These are phyloP conservation scores for Epichloe festucae DNA, from an alignment of 2,329 filamentous ascomycete species.

Conservation along the genomic window DNA sequence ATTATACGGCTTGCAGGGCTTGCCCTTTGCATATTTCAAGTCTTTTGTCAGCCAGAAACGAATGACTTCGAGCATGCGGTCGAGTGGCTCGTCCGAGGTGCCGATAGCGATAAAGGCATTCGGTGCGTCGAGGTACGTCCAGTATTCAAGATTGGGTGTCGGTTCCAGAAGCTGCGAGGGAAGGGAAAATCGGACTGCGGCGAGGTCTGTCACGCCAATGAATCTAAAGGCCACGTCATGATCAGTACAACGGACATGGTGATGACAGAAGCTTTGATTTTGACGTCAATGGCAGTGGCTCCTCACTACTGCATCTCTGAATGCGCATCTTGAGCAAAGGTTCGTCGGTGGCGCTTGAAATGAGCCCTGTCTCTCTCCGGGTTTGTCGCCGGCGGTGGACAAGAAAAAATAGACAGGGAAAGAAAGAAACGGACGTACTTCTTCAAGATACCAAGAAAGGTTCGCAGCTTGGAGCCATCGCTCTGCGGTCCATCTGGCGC, in stretches of 20 bases:
- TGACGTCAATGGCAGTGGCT: neutral
- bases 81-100: slow-evolving; percentile 79
- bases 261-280: neutral
- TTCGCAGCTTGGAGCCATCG: slow-evolving; percentile 79
- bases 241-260: neutral
- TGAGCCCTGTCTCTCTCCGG: neutral
- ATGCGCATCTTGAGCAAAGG: neutral
- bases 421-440: slow-evolving; percentile 47
- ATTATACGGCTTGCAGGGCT: slow-evolving; percentile 98
- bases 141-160: slow-evolving; percentile 95
- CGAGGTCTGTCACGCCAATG: slow-evolving; percentile 91
- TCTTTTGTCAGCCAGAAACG: slow-evolving; percentile 99
- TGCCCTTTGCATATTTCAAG: slow-evolving; percentile 96
- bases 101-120: slow-evolving; percentile 77
- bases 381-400: neutral
- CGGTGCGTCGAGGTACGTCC: slow-evolving; percentile 93
- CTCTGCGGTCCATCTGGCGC: slow-evolving; percentile 40
- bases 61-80: slow-evolving; percentile 87
- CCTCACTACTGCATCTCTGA: neutral
- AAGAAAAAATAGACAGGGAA: neutral
- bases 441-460: slow-evolving; percentile 74
- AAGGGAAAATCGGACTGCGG: slow-evolving; percentile 87
- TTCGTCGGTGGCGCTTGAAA: neutral
- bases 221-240: slow-evolving; percentile 44
- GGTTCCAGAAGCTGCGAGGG: slow-evolving; percentile 93